Evolutionary conservation across 2,329 filamentous ascomycete genomes (phyloP), one percentile per base, ranked within the genome.

Genomic region (Orbilia quercus): DNA sequence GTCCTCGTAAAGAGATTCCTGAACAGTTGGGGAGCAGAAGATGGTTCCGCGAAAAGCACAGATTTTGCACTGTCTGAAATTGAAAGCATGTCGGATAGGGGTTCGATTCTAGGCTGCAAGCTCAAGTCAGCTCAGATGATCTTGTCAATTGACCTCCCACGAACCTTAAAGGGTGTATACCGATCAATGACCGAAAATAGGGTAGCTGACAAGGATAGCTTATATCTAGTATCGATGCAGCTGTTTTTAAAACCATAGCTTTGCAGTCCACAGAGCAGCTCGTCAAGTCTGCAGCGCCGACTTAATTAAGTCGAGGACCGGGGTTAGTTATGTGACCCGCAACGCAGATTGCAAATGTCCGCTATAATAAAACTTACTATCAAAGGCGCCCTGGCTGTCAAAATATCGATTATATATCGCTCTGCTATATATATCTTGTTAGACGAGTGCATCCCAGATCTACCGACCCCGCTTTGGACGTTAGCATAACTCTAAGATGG

Each of bases 21-120:
- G 18, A 67, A 51, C 44, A 34, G 45, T 51, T 47, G 55, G 55
- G 55, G 64, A 60, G 47, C 22, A 54, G 48, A 54, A 47, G 55
- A 62, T 53, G 54, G 53, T 55, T 69, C 64, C 64, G 64, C 50
- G 53, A 58, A 67, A 67, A n/a, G n/a, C 59, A 34, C 14, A 69
- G 63, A 67, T 67, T 57, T 38, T 45, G 40, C 20, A 45, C 16
- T 22, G 54, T 36, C 42, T 12, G 31, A 54, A 51, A 7, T 18
- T 12, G 50, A 28, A n/a, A n/a, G n/a, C n/a, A n/a, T n/a, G n/a
- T n/a, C 31, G 9, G 14, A 40, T 16, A 4, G 18, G 42, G 42
- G 7, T n/a, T n/a, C n/a, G n/a, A n/a, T n/a, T n/a, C 36, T 54
- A 69, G 64, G 64, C 64, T 69, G 38, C 64, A 69, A 25, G n/a